Percentiles rank a stretch among this genome's conserved stretches.
phyloP scores from a whole-genome alignment of 2,329 filamentous ascomycete genomes.

The Cytospora chrysosperma region DNA sequence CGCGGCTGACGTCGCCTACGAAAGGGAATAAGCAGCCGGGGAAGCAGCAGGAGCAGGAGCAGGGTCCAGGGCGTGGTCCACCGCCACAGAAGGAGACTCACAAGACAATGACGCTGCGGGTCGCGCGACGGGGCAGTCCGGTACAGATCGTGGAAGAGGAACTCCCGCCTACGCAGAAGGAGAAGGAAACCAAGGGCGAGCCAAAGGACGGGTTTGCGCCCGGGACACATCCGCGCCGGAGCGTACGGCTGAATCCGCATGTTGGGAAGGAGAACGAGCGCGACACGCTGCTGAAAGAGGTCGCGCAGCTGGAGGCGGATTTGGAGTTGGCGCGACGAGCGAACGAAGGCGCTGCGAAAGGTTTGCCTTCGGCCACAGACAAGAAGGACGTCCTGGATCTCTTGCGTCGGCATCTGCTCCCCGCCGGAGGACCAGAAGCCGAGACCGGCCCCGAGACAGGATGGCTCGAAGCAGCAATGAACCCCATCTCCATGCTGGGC shows the following conservation, averaged over 20 bases:
- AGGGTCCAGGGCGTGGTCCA: constrained; percentile 14
- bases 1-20: constrained; percentile 44
- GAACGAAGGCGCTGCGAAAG: constrained; percentile 43
- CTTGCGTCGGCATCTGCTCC: constrained; percentile 42
- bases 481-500: constrained; percentile 52
- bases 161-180: constrained; percentile 38
- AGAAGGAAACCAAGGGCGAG: constrained; percentile 44
- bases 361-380: neutral
- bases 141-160: neutral
- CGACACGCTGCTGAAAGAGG: constrained; percentile 54
- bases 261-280: constrained; percentile 51
- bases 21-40: constrained; percentile 39
- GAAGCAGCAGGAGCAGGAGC: neutral
- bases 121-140: constrained; percentile 14
- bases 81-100: constrained; percentile 10
- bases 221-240: constrained; percentile 33
- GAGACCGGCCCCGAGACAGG: constrained; percentile 36
- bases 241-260: constrained; percentile 43
- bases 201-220: constrained; percentile 34
- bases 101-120: neutral
- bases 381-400: constrained; percentile 40
- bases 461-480: constrained; percentile 49
- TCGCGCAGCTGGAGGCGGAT: constrained; percentile 58
- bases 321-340: constrained; percentile 56
- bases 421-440: constrained; percentile 33